These are phyloP conservation scores for Neospora caninum DNA, from an alignment of 169 alveolate genomes.

Conservation along the genomic window DNA sequence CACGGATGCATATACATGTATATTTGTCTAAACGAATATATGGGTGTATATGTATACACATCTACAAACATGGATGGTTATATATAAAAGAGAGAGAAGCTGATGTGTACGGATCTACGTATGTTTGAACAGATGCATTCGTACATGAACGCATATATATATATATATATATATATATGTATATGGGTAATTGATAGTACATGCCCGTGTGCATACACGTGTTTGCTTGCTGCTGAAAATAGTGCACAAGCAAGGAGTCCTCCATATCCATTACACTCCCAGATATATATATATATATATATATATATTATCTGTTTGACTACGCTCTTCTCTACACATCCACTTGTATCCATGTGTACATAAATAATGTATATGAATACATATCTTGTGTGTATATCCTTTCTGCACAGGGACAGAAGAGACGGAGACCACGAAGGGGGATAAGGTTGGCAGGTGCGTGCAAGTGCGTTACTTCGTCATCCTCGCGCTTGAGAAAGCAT, in stretches of 20 bases:
- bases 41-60: not conserved
- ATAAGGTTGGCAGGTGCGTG: not conserved
- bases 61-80: not conserved
- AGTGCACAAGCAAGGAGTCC: not conserved
- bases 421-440: not conserved
- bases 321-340: too few relatives aligned
- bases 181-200: not conserved
- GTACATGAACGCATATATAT: not conserved
- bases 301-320: too few relatives aligned
- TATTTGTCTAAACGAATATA: not conserved
- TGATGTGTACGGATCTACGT: too few relatives aligned
- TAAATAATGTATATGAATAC: not conserved
- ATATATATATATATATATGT: not conserved
- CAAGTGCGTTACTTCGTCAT: too few relatives aligned
- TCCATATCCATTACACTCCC: not conserved
- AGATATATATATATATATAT: too few relatives aligned
- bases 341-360: not conserved
- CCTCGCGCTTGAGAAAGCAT: too few relatives aligned
- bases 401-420: not conserved
- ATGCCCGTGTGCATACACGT: not conserved
- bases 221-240: too few relatives aligned
- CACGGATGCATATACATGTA: not conserved
- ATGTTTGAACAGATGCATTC: not conserved
- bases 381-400: not conserved
- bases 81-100: not conserved